Evolutionary conservation across 2,329 filamentous ascomycete species (phyloP).

Genomic region (Teratosphaeria gauchensis): DNA sequence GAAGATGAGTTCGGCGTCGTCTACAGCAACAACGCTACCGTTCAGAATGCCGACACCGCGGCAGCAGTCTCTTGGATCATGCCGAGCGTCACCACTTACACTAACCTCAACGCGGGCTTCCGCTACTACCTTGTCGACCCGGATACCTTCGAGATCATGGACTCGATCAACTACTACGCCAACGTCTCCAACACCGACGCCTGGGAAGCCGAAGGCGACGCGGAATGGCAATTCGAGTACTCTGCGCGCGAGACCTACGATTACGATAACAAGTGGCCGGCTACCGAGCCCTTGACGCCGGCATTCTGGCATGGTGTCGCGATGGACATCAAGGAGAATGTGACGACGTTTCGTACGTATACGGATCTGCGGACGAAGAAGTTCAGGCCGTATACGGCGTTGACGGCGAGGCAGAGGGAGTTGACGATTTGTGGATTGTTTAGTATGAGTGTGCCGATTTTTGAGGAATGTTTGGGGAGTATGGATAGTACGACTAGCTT

Average conservation of each 20-base stretch:
- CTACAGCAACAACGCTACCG: constrained; percentile 39
- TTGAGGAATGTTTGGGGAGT: not conserved
- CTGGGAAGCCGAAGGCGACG: constrained; percentile 13
- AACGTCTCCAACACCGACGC: constrained; percentile 32
- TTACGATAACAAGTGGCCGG: constrained; percentile 27
- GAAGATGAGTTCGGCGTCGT: constrained; percentile 48
- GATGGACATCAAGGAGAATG: constrained; percentile 35
- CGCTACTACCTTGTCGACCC: constrained; percentile 51
- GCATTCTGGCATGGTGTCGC: constrained; percentile 53
- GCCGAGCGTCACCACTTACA: constrained; percentile 44
- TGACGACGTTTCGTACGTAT: constrained; percentile 38
- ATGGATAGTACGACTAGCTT: not conserved
- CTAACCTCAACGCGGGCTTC: constrained; percentile 47
- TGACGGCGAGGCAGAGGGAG: not conserved
- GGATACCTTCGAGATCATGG: constrained; percentile 46
- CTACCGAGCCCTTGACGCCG: constrained; percentile 33
- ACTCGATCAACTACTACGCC: constrained; percentile 46
- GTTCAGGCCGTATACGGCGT: not conserved
- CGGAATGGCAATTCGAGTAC: constrained; percentile 48
- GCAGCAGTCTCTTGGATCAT: constrained; percentile 45
- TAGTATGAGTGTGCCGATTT: not conserved
- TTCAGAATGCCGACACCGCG: constrained; percentile 35
- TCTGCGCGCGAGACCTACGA: constrained; percentile 48
- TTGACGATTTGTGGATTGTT: not conserved
- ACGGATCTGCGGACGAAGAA: not conserved